These are phyloP conservation scores for Begonia masoniana DNA, from an alignment of 306 rosid species.

Conservation along the genomic window DNA sequence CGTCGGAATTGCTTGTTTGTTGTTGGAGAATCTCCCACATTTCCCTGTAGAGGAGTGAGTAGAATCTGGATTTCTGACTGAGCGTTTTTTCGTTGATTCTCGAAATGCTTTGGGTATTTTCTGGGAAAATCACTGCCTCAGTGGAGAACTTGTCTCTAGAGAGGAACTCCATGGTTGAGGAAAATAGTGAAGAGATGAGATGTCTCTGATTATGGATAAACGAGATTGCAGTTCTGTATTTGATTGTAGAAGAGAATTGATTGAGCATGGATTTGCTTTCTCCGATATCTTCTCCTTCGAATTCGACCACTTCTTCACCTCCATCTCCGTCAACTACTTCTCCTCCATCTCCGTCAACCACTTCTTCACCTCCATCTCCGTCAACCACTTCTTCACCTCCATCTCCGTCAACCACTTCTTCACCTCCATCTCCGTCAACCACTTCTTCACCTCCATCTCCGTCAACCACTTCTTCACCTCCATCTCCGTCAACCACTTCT, in stretches of 20 bases:
- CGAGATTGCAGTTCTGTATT: constrained; percentile 9
- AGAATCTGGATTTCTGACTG: background rate
- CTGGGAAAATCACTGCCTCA: no score
- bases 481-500: no score
- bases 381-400: constrained; percentile 23
- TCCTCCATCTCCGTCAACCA: constrained; percentile 28
- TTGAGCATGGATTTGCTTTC: constrained; percentile 45
- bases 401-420: no score
- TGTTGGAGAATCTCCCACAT: background rate
- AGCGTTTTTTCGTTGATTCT: no score
- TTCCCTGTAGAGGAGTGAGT: background rate
- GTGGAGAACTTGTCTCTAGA: no score
- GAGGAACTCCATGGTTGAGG: constrained; percentile 6
- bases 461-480: constrained; percentile 12
- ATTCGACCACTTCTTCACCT: constrained; percentile 21
- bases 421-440: no score
- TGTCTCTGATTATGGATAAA: constrained; percentile 2
- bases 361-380: constrained; percentile 20
- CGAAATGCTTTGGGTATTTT: no score
- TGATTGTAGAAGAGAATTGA: constrained; percentile 2
- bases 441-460: background rate
- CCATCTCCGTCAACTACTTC: constrained; percentile 26
- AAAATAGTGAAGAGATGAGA: constrained; percentile 3
- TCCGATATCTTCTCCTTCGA: constrained; percentile 59
- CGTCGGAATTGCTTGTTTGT: background rate